A percentile compares a stretch with the other conserved stretches of the same genome.
Evolutionary conservation across 805 yeast genomes (phyloP).

Genomic region (Clavispora fructus): DNA sequence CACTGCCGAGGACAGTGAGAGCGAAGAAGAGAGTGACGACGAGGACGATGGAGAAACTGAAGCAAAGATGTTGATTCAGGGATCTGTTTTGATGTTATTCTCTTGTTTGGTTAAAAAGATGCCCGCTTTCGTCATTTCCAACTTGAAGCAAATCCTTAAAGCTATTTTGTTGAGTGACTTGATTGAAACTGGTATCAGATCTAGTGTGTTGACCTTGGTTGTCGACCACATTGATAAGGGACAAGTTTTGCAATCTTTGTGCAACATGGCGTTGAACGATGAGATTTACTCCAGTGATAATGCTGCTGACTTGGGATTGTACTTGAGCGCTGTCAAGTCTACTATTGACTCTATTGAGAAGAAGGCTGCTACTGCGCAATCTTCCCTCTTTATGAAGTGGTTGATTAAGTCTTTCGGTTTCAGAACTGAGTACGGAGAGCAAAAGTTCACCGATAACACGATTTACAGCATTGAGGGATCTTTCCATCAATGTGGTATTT

Average conservation of each 20-base stretch:
- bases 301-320: slow-evolving; percentile 54
- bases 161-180: slow-evolving; percentile 52
- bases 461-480: slow-evolving; percentile 76
- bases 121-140: slow-evolving; percentile 77
- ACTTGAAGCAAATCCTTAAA: slow-evolving; percentile 55
- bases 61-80: slow-evolving; percentile 46
- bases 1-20: not conserved
- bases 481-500: slow-evolving; percentile 66
- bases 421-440: slow-evolving; percentile 45
- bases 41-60: slow-evolving; percentile 21
- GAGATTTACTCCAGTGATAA: slow-evolving; percentile 29
- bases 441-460: slow-evolving; percentile 60
- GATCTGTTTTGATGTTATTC: slow-evolving; percentile 65
- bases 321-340: slow-evolving; percentile 59
- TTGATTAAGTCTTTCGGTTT: slow-evolving; percentile 67
- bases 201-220: slow-evolving; percentile 55
- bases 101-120: slow-evolving; percentile 75
- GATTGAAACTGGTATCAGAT: slow-evolving; percentile 57
- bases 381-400: slow-evolving; percentile 64
- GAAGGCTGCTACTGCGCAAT: slow-evolving; percentile 67
- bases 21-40: slow-evolving; percentile 1
- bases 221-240: slow-evolving; percentile 65
- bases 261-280: slow-evolving; percentile 53
- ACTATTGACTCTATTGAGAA: slow-evolving; percentile 65
- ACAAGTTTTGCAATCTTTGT: slow-evolving; percentile 55